phyloP scores from a whole-genome alignment of 2,329 filamentous ascomycete species.

The Aspergillus sp. region DNA sequence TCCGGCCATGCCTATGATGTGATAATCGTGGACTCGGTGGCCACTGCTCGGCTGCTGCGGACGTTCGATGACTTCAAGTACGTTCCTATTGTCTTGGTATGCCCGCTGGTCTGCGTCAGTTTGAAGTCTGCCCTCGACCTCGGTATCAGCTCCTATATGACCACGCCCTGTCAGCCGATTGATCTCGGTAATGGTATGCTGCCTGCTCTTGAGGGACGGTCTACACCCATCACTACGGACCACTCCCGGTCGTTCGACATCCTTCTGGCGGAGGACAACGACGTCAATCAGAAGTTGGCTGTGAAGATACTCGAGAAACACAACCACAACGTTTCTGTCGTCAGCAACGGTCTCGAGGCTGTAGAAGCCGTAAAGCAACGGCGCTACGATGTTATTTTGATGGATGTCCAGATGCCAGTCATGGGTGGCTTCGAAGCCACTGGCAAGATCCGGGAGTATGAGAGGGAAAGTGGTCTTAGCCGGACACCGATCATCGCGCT shows the following conservation, averaged over 20 bases:
- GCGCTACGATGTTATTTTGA: conserved; percentile 93
- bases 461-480: conserved; percentile 74
- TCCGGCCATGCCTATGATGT: conserved; percentile 76
- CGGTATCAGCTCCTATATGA: conserved; percentile 99
- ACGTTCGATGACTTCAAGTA: conserved; percentile 96
- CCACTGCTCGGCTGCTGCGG: conserved; percentile 81
- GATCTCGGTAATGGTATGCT: conserved; percentile 96
- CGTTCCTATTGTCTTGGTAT: conserved; percentile 89
- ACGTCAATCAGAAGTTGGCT: conserved; percentile 92
- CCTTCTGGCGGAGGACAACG: conserved; percentile 92
- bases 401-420: conserved; percentile 99
- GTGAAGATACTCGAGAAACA: conserved; percentile 98
- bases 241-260: conserved; percentile 96
- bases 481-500: conserved; percentile 94
- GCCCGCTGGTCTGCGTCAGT: conserved; percentile 84
- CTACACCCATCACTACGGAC: conserved; percentile 86
- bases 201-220: conserved; percentile 88
- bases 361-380: conserved; percentile 89
- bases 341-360: conserved; percentile 91
- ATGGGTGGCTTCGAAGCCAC: conserved; percentile 99
- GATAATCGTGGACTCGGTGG: conserved; percentile 91
- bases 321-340: conserved; percentile 69
- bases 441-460: conserved; percentile 92
- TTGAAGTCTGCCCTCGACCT: conserved; percentile 92
- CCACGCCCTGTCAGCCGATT: conserved; percentile 88